These are phyloP conservation scores for Penstemon davidsonii DNA, from an alignment of 257 asterid genomes.

Conservation along the genomic window DNA sequence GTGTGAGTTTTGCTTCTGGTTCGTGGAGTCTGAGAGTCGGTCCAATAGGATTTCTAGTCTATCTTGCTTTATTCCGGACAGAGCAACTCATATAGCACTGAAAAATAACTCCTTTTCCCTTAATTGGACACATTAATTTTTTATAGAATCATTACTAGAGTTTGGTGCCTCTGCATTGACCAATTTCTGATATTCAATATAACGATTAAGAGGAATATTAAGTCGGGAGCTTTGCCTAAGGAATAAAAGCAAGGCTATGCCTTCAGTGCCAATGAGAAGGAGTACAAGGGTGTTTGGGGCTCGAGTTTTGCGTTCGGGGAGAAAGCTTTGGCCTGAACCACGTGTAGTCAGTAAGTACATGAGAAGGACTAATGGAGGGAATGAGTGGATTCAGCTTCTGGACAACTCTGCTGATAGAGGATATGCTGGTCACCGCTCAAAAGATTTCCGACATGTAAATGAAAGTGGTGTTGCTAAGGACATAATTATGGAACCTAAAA, in stretches of 20 bases:
- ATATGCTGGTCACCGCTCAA: slow-evolving; percentile 27
- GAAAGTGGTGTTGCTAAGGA: slow-evolving; percentile 21
- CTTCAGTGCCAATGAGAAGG: slow-evolving; percentile 86
- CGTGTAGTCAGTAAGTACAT: slow-evolving; percentile 33
- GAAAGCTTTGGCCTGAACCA: slow-evolving; percentile 56
- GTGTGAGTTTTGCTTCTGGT: background rate
- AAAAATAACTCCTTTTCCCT: too few species aligned
- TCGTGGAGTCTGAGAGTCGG: slow-evolving; percentile 23
- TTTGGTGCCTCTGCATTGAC: background rate
- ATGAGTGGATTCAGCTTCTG: slow-evolving; percentile 48
- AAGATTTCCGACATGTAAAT: slow-evolving; percentile 30
- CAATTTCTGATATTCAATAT: slow-evolving; percentile 26
- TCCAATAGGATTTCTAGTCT: background rate
- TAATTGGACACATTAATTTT: too few species aligned
- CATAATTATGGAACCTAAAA: slow-evolving; percentile 17
- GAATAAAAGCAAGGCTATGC: slow-evolving; percentile 56
- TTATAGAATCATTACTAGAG: background rate
- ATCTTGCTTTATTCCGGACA: too few species aligned
- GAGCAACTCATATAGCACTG: too few species aligned
- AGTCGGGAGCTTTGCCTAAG: slow-evolving; percentile 39
- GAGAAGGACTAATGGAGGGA: slow-evolving; percentile 33
- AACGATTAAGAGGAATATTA: slow-evolving; percentile 20
- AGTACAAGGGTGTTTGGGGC: slow-evolving; percentile 79
- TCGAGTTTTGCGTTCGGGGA: slow-evolving; percentile 79
- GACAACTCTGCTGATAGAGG: slow-evolving; percentile 43